A percentile compares a stretch with the other conserved stretches of the same genome.
phyloP scores from a whole-genome alignment of 495 filamentous ascomycete species.

The Saxophila tyrrhenica region DNA sequence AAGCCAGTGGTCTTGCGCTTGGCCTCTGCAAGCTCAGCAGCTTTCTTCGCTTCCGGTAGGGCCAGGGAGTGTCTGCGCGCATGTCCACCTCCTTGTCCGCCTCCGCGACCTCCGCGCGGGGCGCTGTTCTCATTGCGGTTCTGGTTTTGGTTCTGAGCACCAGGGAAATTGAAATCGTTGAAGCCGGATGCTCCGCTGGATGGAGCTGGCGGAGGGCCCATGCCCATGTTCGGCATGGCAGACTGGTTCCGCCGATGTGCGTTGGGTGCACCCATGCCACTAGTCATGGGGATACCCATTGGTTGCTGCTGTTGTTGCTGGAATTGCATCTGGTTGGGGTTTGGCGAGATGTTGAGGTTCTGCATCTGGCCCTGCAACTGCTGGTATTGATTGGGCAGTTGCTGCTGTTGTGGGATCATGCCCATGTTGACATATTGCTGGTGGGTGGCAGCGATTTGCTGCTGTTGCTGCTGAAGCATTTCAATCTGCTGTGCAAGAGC shows the following conservation, averaged over 20 bases:
- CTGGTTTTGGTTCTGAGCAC: conserved; percentile 41
- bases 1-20: conserved; percentile 88
- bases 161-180: conserved; percentile 46
- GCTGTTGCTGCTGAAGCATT: conserved; percentile 92
- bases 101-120: conserved; percentile 67
- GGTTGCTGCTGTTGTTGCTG: conserved; percentile 59
- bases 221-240: conserved; percentile 78
- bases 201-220: conserved; percentile 77
- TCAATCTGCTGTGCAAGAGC: conserved; percentile 98
- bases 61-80: conserved; percentile 91
- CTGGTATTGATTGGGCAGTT: conserved; percentile 57
- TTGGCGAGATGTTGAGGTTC: conserved; percentile 74
- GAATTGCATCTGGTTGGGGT: conserved; percentile 79
- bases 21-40: conserved; percentile 90
- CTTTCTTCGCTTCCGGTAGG: conserved; percentile 92
- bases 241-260: conserved; percentile 97
- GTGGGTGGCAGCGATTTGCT: conserved; percentile 90
- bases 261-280: conserved; percentile 58
- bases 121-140: conserved; percentile 45
- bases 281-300: conserved; percentile 49
- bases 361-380: conserved; percentile 55
- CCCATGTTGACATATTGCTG: conserved; percentile 98
- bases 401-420: conserved; percentile 74
- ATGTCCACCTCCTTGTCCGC: conserved; percentile 61
- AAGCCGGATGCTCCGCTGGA: conserved; percentile 88